Percentiles rank a stretch among this genome's conserved stretches.
Evolutionary conservation across 2,329 filamentous ascomycete species (phyloP).

Genomic region (Neurospora sp.): DNA sequence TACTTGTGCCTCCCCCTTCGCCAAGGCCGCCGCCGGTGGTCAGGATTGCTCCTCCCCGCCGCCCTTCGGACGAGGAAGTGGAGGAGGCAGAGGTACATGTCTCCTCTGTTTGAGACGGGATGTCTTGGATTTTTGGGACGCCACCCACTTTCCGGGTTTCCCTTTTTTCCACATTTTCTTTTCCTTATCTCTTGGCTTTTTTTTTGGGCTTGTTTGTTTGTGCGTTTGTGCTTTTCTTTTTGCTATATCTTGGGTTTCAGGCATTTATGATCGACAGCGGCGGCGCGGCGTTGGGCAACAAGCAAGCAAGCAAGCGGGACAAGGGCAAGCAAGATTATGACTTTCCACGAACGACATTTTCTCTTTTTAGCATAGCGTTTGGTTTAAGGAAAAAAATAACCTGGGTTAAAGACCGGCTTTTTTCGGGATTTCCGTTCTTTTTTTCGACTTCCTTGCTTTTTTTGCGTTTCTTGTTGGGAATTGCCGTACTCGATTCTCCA

Average conservation of each 20-base stretch:
- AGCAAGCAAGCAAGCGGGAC: background rate
- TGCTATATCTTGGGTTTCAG: background rate
- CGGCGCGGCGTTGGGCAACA: background rate
- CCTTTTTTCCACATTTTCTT: background rate
- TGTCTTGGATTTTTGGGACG: background rate
- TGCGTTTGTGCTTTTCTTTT: background rate
- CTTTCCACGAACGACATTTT: background rate
- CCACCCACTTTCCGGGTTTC: background rate
- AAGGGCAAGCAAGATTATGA: background rate
- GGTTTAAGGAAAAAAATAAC: background rate
- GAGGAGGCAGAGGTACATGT: background rate
- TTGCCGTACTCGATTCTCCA: background rate
- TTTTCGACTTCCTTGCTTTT: background rate
- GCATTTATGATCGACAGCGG: background rate
- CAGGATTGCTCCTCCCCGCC: constrained; percentile 12
- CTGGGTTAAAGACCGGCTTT: background rate
- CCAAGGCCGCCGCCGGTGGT: constrained; percentile 8
- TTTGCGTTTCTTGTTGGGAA: background rate
- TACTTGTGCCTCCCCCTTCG: background rate
- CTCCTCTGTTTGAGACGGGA: background rate
- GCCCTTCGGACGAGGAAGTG: background rate
- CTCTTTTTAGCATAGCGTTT: background rate
- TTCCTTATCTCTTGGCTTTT: background rate
- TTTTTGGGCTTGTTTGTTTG: background rate
- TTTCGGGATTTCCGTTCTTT: background rate